Percentiles rank a stretch among this genome's conserved stretches.
phyloP scores from a whole-genome alignment of 331 rosid genomes.

The Quercus lobata region DNA sequence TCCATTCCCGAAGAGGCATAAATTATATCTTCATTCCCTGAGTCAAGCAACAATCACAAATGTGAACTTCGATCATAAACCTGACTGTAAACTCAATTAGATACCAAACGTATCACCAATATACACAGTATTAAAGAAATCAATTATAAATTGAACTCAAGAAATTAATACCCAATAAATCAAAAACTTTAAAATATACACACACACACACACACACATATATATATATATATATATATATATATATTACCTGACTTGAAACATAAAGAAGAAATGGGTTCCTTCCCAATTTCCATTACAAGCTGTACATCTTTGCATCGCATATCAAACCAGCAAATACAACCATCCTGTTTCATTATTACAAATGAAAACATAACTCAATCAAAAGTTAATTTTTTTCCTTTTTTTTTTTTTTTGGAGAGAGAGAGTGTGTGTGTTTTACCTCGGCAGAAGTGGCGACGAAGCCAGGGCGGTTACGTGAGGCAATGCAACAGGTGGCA shows the following conservation, averaged over 20 bases:
- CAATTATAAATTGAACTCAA: neutral
- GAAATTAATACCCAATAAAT: neutral
- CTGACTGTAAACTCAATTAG: neutral
- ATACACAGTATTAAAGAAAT: neutral
- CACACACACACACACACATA: no score
- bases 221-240: no score
- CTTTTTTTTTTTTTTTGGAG: no score
- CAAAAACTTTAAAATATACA: neutral
- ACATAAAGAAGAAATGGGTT: constrained; percentile 66
- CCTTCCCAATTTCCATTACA: constrained; percentile 63
- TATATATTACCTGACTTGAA: constrained; percentile 57
- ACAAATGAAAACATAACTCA: neutral
- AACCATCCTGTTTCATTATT: constrained; percentile 59
- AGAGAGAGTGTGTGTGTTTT: neutral
- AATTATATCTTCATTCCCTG: constrained; percentile 79
- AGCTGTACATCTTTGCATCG: constrained; percentile 63
- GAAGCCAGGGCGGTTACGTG: constrained; percentile 53
- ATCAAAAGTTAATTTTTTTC: no score
- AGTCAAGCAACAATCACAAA: constrained; percentile 32
- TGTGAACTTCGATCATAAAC: neutral
- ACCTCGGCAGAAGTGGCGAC: constrained; percentile 86
- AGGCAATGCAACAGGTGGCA: constrained; percentile 73
- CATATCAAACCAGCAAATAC: constrained; percentile 95
- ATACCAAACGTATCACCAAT: neutral
- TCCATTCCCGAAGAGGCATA: constrained; percentile 79